These are phyloP conservation scores for Dryas alaskensis DNA, from an alignment of 306 rosid species.

Conservation along the genomic window DNA sequence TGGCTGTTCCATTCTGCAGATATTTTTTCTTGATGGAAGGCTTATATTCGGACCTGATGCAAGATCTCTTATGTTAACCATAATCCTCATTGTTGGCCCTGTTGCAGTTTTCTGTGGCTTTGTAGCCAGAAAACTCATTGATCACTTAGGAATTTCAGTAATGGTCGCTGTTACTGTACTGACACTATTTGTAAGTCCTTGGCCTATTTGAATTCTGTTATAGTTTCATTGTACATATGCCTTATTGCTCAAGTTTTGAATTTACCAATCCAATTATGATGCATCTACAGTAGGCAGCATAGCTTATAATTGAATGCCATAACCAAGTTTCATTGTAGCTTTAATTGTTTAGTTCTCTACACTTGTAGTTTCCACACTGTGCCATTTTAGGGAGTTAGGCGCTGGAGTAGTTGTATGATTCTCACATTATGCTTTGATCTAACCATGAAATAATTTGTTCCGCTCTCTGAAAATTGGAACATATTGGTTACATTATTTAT, in stretches of 20 bases:
- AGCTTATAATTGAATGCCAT: not conserved
- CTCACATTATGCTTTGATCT: too few species aligned
- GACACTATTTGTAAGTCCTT: conserved; percentile 25
- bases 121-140: conserved; percentile 33
- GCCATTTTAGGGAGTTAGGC: too few species aligned
- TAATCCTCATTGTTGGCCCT: conserved; percentile 29
- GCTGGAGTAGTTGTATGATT: too few species aligned
- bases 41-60: conserved; percentile 42
- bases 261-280: not conserved
- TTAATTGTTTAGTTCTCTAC: not conserved
- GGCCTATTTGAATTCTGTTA: not conserved
- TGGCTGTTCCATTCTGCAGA: conserved; percentile 24
- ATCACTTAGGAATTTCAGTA: conserved; percentile 33
- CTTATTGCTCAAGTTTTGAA: not conserved
- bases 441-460: too few species aligned
- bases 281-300: not conserved
- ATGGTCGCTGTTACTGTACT: conserved; percentile 16
- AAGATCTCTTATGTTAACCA: conserved; percentile 32
- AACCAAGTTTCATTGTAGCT: not conserved
- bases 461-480: too few species aligned
- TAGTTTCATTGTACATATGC: not conserved
- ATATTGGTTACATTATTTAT: too few species aligned
- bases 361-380: too few species aligned
- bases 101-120: conserved; percentile 32
- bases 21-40: conserved; percentile 37